Conservation (phyloP, 192 early-diverging fungal species). For the Entomortierella beljakovae region DNA sequence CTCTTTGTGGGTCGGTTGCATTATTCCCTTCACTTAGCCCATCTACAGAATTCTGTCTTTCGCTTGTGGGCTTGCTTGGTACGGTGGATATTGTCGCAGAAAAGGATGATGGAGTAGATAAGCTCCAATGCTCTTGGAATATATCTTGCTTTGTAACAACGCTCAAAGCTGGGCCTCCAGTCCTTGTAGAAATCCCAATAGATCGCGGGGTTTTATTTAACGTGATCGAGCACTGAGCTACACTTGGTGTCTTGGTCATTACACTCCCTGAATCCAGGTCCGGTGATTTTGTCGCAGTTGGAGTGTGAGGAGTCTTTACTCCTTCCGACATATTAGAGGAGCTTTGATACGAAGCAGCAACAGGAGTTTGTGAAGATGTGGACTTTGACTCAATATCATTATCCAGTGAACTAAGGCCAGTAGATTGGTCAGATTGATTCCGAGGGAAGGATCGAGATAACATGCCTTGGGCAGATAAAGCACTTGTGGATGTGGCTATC, state of each 20-base stretch:
- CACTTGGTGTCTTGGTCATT: neutral
- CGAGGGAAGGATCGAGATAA: slow-evolving; percentile 27
- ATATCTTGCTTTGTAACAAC: slow-evolving; percentile 44
- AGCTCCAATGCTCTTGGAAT: slow-evolving; percentile 35
- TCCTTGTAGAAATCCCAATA: slow-evolving; percentile 16
- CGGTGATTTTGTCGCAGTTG: neutral
- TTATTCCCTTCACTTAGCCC: neutral
- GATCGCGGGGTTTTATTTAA: slow-evolving; percentile 15
- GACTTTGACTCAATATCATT: neutral
- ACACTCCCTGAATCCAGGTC: neutral
- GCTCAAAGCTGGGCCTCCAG: slow-evolving; percentile 24
- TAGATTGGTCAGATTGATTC: slow-evolving; percentile 12
- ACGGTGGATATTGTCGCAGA: slow-evolving; percentile 20
- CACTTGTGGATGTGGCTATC: slow-evolving; percentile 3
- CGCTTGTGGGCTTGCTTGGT: slow-evolving; percentile 13
- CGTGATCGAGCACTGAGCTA: neutral
- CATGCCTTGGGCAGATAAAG: slow-evolving; percentile 11
- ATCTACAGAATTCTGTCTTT: slow-evolving; percentile 5
- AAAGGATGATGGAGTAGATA: slow-evolving; percentile 12
- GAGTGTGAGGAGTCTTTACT: neutral
- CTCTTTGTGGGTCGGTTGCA: neutral
- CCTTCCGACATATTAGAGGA: neutral
- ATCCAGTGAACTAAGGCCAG: slow-evolving; percentile 1
- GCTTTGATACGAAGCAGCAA: slow-evolving; percentile 8
- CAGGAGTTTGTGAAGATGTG: neutral